Evolutionary conservation across 1,284 basidiomycete genomes (phyloP), one percentile per base, ranked within the genome.

Genomic region (Irpex rosettiformis): DNA sequence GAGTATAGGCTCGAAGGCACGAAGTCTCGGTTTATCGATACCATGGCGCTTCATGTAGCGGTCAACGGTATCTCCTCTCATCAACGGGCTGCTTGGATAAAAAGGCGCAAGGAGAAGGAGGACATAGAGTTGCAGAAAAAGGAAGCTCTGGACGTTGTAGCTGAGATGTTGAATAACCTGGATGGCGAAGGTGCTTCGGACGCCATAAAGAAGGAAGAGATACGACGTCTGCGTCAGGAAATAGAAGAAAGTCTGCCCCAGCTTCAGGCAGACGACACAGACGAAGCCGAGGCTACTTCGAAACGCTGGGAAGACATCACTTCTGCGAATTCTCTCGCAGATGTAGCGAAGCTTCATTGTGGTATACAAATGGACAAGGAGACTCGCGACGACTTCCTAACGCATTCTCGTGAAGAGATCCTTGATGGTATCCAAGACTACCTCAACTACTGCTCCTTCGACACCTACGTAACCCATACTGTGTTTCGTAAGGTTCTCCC

Each of bases 51-150:
- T 8, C 96, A 99, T 70, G 89, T 97, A 52, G 94, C 97, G 3
- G 91, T 95, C 2, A 89, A 91, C 61, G 96, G 97, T 4, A 96
- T 99, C 58, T 96, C 95, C 0, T 95, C 93, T 0, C 91, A 95
- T 62, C 97, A 99, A 70, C 86, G 96, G 0, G 93, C 94, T 0
- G 91, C 91, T 1, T 99, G 96, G 95, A 85, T 89, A 75, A 88
- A 89, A 68, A 85, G 95, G 69, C 81, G 85, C 58, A 93, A 93
- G 67, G 71, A 75, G 18, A 86, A 88, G 67, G 77, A 79, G 54
- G 73, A 73, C 47, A 78, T 80, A 62, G 67, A 76, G 52, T 77
- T 82, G 64, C 80, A 75, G 66, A 79, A 76, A 49, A 79, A 79
- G 33, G 88, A 90, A 70, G 85, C 84, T 0, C 74, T 83, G 3